Percentiles rank a stretch among this genome's conserved stretches.
phyloP scores from a whole-genome alignment of 306 rosid species.

The Vachellia pachyceras region DNA sequence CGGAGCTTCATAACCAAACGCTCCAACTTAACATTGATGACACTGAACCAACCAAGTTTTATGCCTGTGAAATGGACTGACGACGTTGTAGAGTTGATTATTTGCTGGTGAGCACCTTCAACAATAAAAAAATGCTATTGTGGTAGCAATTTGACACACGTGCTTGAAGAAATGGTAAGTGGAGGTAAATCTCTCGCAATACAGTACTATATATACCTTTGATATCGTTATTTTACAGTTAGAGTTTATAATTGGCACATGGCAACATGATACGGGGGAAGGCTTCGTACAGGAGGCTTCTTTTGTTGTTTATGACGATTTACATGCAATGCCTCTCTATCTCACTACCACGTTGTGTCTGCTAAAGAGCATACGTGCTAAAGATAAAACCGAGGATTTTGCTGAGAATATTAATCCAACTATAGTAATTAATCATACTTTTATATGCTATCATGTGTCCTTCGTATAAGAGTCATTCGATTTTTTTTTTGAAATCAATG shows the following conservation, averaged over 20 bases:
- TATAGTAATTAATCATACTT: background rate
- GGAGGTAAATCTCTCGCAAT: too few relatives aligned
- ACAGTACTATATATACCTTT: too few relatives aligned
- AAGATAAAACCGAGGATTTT: background rate
- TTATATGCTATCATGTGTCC: background rate
- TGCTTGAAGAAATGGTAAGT: background rate
- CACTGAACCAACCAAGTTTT: constrained; percentile 6
- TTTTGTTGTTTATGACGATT: constrained; percentile 4
- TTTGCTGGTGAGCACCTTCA: background rate
- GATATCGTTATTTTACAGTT: too few relatives aligned
- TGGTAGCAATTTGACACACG: background rate
- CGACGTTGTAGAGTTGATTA: too few relatives aligned
- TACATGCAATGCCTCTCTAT: background rate
- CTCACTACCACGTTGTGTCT: background rate
- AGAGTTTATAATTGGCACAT: background rate
- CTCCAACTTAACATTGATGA: constrained; percentile 27
- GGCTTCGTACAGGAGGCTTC: constrained; percentile 1
- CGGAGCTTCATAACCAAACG: background rate
- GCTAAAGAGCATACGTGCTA: background rate
- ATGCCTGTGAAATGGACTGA: background rate
- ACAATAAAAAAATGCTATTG: background rate
- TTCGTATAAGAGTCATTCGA: too few relatives aligned
- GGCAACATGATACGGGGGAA: background rate
- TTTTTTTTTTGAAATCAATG: too few relatives aligned
- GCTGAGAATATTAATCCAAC: background rate